phyloP scores from a whole-genome alignment of 1,284 basidiomycete genomes.

The Microbotryum silenes-acaulis region DNA sequence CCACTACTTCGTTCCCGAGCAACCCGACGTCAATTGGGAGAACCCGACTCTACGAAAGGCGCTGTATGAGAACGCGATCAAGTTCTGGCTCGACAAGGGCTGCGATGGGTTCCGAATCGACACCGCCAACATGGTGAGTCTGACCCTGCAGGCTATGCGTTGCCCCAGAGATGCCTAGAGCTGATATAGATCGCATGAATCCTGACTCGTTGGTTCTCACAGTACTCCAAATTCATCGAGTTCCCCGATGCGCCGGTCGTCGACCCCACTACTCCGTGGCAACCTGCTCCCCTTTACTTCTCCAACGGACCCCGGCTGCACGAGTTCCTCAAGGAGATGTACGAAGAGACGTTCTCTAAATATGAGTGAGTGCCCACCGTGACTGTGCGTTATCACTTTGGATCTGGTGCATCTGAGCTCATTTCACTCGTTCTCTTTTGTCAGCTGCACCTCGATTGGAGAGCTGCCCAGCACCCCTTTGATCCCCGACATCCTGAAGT shows the following conservation, averaged over 20 bases:
- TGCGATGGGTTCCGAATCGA: constrained; percentile 59
- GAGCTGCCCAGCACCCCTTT: constrained; percentile 56
- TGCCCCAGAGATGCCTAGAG: background rate
- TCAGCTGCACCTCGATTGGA: constrained; percentile 55
- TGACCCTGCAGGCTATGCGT: too few species aligned
- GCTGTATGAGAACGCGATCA: constrained; percentile 54
- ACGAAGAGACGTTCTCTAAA: constrained; percentile 49
- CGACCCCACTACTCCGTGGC: constrained; percentile 10
- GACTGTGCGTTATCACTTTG: too few species aligned
- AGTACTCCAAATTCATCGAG: constrained; percentile 16
- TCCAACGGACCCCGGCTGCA: constrained; percentile 53
- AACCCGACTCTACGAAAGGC: constrained; percentile 43
- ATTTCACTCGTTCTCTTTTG: background rate
- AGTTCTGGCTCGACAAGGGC: constrained; percentile 65
- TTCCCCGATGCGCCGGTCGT: constrained; percentile 38
- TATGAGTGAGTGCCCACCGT: constrained; percentile 40
- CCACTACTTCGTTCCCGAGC: constrained; percentile 60
- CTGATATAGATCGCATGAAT: background rate
- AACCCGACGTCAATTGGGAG: constrained; percentile 75
- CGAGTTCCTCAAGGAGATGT: constrained; percentile 62
- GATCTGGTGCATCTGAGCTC: background rate
- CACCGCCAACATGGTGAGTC: constrained; percentile 5
- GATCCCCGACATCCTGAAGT: constrained; percentile 38
- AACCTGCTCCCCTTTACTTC: constrained; percentile 1
- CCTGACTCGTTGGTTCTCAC: background rate